Evolutionary conservation across 2,329 filamentous ascomycete species (phyloP).

Genomic region (Dactylellina haptotyla): DNA sequence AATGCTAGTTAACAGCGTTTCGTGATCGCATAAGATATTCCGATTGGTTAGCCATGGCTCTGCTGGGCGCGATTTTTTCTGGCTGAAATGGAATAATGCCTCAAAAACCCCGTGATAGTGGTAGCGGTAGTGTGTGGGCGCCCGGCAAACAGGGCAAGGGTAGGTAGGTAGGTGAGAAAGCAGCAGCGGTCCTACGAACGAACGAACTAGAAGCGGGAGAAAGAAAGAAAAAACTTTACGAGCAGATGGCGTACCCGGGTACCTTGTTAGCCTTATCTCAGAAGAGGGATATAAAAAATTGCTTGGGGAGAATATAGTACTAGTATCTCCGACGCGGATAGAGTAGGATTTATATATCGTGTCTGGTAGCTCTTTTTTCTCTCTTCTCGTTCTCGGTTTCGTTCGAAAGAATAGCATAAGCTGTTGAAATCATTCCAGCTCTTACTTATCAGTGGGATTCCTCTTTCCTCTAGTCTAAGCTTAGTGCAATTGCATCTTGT

Average conservation of each 20-base stretch:
- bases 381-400: neutral
- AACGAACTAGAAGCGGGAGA: neutral
- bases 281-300: conserved; percentile 47
- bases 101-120: conserved; percentile 16
- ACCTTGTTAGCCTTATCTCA: conserved; percentile 40
- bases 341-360: conserved; percentile 24
- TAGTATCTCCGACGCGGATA: neutral
- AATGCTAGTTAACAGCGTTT: conserved; percentile 13
- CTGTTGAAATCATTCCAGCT: conserved; percentile 2
- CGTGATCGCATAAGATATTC: conserved; percentile 47
- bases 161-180: too few relatives aligned
- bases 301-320: neutral
- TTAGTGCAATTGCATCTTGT: neutral
- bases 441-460: too few relatives aligned
- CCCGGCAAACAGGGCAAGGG: too few relatives aligned
- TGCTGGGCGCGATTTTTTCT: conserved; percentile 24
- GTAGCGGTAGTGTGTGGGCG: too few relatives aligned
- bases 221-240: neutral
- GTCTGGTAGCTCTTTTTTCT: neutral
- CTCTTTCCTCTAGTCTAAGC: too few relatives aligned
- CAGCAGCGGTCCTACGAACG: too few relatives aligned
- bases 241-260: too few relatives aligned
- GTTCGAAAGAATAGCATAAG: too few relatives aligned
- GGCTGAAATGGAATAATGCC: conserved; percentile 27
- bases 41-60: conserved; percentile 31